Evolutionary conservation across 2,329 filamentous ascomycete species (phyloP).

Genomic region (Aureobasidium sp.): DNA sequence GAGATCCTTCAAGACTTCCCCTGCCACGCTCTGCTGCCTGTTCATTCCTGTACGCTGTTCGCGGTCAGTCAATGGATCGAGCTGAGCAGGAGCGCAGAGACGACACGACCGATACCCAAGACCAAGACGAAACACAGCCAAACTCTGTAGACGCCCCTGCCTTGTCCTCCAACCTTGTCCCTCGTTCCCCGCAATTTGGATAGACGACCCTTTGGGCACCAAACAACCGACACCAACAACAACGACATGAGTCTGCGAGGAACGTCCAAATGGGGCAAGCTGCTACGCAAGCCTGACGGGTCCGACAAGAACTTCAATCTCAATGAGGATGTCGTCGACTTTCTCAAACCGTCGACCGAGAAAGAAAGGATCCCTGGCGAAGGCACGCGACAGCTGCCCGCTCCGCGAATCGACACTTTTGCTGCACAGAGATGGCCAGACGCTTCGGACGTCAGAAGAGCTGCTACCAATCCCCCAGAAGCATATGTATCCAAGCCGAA

Average conservation of each 20-base stretch:
- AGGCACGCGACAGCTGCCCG: conserved; percentile 23
- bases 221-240: not conserved
- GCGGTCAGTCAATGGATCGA: not conserved
- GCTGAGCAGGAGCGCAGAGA: not conserved
- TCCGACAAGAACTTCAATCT: conserved; percentile 22
- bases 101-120: not conserved
- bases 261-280: conserved; percentile 20
- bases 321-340: conserved; percentile 49
- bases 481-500: conserved; percentile 28
- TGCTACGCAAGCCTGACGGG: conserved; percentile 22
- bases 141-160: not conserved
- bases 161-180: not conserved
- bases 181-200: conserved; percentile 7
- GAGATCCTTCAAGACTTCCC: not conserved
- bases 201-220: not conserved
- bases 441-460: conserved; percentile 35
- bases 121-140: not conserved
- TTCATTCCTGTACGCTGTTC: not conserved
- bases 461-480: conserved; percentile 10
- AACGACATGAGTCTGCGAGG: conserved; percentile 8
- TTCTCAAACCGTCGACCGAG: conserved; percentile 49
- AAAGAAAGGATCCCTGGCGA: conserved; percentile 26
- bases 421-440: conserved; percentile 47
- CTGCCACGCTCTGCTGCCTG: not conserved
- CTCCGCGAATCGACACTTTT: conserved; percentile 43